Conservation (phyloP, 306 rosid genomes). For the Casuarina cunninghamiana region DNA sequence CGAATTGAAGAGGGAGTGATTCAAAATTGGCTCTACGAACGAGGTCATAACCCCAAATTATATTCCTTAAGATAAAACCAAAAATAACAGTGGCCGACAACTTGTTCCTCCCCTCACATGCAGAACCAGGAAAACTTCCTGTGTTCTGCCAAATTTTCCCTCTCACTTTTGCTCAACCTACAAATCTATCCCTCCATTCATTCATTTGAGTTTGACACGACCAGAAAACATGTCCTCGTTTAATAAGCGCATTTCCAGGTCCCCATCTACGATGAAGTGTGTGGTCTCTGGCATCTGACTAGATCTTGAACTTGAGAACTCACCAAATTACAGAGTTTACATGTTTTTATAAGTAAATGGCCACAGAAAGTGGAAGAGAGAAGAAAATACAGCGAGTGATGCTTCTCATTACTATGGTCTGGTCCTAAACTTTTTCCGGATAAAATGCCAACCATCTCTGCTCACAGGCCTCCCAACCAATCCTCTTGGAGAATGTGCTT, state of each 20-base stretch:
- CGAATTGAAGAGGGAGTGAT: constrained; percentile 26
- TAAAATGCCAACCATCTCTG: constrained; percentile 74
- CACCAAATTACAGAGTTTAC: background rate
- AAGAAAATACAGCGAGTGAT: background rate
- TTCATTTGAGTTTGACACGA: background rate
- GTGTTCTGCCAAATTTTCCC: background rate
- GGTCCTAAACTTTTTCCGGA: constrained; percentile 26
- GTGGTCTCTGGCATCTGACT: background rate
- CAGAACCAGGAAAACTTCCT: constrained; percentile 31
- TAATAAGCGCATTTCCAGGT: no score
- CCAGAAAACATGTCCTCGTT: background rate
- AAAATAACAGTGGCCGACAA: constrained; percentile 64
- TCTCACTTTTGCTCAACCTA: background rate
- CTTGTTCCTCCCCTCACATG: constrained; percentile 43
- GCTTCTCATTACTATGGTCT: constrained; percentile 20
- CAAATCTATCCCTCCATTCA: background rate
- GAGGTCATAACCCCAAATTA: constrained; percentile 52
- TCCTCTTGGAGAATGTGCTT: constrained; percentile 13
- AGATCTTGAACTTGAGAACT: background rate
- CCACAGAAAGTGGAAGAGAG: background rate
- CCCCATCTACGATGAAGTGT: background rate
- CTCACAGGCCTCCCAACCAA: constrained; percentile 36
- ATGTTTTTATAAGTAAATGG: background rate
- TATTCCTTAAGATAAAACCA: constrained; percentile 27
- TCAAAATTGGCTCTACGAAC: constrained; percentile 29